These are phyloP conservation scores for Zalaria obscura DNA, from an alignment of 2,329 filamentous ascomycete species.

Conservation along the genomic window DNA sequence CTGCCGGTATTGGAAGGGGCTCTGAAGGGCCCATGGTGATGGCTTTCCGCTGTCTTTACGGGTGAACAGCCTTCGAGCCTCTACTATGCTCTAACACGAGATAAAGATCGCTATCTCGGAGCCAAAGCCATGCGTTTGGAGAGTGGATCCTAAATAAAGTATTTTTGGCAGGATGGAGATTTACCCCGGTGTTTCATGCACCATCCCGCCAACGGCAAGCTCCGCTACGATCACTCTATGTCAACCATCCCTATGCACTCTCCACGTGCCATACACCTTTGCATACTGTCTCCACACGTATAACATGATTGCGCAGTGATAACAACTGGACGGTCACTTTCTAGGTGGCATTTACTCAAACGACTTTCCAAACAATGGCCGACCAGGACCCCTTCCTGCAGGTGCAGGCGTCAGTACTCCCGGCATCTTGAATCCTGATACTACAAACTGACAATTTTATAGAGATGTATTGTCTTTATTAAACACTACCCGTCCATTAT, in stretches of 20 bases:
- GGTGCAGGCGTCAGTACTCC: constrained; percentile 28
- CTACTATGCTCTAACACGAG: not conserved
- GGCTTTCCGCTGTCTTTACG: too few species aligned
- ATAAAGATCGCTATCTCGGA: too few species aligned
- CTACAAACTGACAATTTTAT: constrained; percentile 4
- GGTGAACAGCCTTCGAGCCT: not conserved
- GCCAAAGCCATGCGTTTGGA: too few species aligned
- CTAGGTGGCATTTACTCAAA: not conserved
- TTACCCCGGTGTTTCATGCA: too few species aligned
- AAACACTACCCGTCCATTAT: constrained; percentile 66
- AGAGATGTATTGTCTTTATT: constrained; percentile 85
- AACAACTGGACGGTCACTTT: constrained; percentile 1
- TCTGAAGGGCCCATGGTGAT: constrained; percentile 30
- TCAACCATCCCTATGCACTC: too few species aligned
- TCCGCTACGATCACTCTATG: too few species aligned
- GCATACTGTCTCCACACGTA: too few species aligned
- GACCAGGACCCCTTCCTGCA: constrained; percentile 35
- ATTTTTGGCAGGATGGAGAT: too few species aligned
- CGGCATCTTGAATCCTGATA: not conserved
- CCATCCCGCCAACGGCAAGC: too few species aligned
- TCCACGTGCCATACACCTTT: too few species aligned
- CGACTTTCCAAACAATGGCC: constrained; percentile 5
- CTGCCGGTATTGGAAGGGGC: constrained; percentile 52
- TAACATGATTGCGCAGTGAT: too few species aligned
- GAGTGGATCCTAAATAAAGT: too few species aligned